A percentile compares a stretch with the other conserved stretches of the same genome.
Evolutionary conservation across 192 early-diverging fungal genomes (phyloP).

Genomic region (Rhizophagus prolifer): DNA sequence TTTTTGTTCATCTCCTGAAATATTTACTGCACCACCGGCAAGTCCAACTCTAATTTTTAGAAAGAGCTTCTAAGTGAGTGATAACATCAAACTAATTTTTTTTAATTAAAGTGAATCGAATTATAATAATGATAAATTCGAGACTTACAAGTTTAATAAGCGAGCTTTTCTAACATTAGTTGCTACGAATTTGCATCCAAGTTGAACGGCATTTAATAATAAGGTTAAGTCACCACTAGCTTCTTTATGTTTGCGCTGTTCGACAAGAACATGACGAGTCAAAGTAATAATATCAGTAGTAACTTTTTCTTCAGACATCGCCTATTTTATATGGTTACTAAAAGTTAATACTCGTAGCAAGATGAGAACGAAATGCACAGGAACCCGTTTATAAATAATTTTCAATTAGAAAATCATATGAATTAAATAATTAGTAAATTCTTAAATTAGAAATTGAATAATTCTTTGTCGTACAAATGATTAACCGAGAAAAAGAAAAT

Average conservation of each 20-base stretch:
- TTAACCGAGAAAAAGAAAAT: too few relatives aligned
- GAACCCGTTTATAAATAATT: too few relatives aligned
- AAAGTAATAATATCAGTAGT: constrained; percentile 91
- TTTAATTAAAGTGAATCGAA: neutral
- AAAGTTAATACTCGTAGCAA: too few relatives aligned
- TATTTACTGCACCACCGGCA: constrained; percentile 77
- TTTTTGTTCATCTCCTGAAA: constrained; percentile 94
- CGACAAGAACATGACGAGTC: constrained; percentile 86
- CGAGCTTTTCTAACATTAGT: constrained; percentile 96
- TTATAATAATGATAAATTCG: neutral
- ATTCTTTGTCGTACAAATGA: too few relatives aligned
- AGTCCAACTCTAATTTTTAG: constrained; percentile 68
- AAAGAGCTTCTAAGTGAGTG: neutral
- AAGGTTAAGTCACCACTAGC: constrained; percentile 94
- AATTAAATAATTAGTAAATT: too few relatives aligned
- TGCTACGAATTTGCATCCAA: constrained; percentile 97
- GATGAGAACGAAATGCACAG: too few relatives aligned
- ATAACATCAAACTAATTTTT: neutral
- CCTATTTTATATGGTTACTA: too few relatives aligned
- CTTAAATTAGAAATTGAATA: too few relatives aligned
- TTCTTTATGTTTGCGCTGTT: constrained; percentile 83
- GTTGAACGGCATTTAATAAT: constrained; percentile 84
- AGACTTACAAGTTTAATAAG: constrained; percentile 84
- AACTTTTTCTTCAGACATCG: constrained; percentile 26
- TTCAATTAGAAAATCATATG: too few relatives aligned